Conservation (phyloP, 2,329 filamentous ascomycete species). For the Exophiala phaeomuriformis region DNA sequence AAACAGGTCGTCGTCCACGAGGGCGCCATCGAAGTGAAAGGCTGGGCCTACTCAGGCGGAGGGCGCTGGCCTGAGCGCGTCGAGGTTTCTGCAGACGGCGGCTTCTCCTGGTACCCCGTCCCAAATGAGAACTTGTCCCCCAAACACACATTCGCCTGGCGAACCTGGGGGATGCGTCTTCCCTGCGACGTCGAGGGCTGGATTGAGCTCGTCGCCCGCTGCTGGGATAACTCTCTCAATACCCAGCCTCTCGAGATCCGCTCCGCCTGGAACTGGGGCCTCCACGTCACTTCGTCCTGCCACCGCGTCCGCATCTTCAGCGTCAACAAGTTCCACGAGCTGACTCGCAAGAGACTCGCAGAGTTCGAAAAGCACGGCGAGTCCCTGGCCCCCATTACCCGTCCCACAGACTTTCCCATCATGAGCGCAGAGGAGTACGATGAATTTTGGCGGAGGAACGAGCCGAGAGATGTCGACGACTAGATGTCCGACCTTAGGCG, state of each 20-base stretch:
- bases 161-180: slow-evolving; percentile 56
- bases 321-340: slow-evolving; percentile 35
- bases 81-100: slow-evolving; percentile 57
- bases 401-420: slow-evolving; percentile 29
- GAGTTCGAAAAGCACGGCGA: slow-evolving; percentile 30
- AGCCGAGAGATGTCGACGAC: slow-evolving; percentile 28
- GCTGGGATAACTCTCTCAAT: slow-evolving; percentile 57
- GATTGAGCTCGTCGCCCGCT: slow-evolving; percentile 53
- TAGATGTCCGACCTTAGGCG: neutral
- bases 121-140: slow-evolving; percentile 53
- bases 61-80: slow-evolving; percentile 56
- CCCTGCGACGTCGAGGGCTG: slow-evolving; percentile 57
- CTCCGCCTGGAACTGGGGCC: slow-evolving; percentile 45
- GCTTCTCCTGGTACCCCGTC: slow-evolving; percentile 58
- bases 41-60: slow-evolving; percentile 54
- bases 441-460: slow-evolving; percentile 30
- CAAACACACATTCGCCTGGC: slow-evolving; percentile 59
- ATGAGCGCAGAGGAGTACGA: slow-evolving; percentile 31
- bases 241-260: slow-evolving; percentile 52
- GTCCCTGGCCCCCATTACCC: slow-evolving; percentile 31
- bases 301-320: slow-evolving; percentile 42
- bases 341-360: slow-evolving; percentile 29
- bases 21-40: slow-evolving; percentile 53
- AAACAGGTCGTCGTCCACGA: slow-evolving; percentile 55
- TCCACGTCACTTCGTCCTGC: slow-evolving; percentile 36